Conservation (phyloP, 768 basidiomycete species). For the Rhodocollybia butyracea region DNA sequence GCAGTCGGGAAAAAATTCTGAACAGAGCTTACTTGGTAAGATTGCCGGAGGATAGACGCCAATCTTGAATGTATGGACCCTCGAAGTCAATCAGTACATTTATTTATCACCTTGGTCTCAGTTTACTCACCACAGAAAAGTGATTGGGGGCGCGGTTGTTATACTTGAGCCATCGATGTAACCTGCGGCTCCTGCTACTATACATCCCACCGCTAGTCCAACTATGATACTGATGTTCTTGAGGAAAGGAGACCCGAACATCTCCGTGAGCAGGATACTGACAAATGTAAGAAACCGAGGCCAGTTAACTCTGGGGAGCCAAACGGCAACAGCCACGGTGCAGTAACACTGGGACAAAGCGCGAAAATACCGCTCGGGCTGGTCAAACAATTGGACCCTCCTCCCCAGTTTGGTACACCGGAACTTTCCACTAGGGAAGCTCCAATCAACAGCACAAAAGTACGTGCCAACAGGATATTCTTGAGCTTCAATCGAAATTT, state of each 20-base stretch:
- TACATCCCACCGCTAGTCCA: conserved; percentile 73
- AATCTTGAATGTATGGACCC: conserved; percentile 78
- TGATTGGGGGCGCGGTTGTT: conserved; percentile 67
- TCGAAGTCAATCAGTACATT: conserved; percentile 21
- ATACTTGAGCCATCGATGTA: conserved; percentile 72
- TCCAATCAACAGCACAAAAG: conserved; percentile 79
- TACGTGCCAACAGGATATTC: conserved; percentile 47
- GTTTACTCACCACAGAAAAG: conserved; percentile 64
- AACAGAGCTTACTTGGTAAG: conserved; percentile 27
- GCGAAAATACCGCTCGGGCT: conserved; percentile 67
- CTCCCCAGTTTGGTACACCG: conserved; percentile 81
- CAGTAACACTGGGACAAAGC: conserved; percentile 68
- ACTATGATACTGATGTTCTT: conserved; percentile 79
- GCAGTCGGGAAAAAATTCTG: too few relatives aligned
- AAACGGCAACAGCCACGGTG: conserved; percentile 74
- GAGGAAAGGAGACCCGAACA: conserved; percentile 84
- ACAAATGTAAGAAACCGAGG: conserved; percentile 68
- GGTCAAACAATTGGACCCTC: conserved; percentile 64
- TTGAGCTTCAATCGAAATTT: neutral
- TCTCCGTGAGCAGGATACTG: conserved; percentile 33
- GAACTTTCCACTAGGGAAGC: conserved; percentile 71
- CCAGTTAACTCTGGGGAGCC: conserved; percentile 84
- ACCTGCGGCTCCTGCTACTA: conserved; percentile 75
- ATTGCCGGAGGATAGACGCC: conserved; percentile 70
- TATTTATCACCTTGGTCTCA: too few relatives aligned